Conservation (phyloP, 2,329 filamentous ascomycete species). For the Graphiopsis chlorocephala region DNA sequence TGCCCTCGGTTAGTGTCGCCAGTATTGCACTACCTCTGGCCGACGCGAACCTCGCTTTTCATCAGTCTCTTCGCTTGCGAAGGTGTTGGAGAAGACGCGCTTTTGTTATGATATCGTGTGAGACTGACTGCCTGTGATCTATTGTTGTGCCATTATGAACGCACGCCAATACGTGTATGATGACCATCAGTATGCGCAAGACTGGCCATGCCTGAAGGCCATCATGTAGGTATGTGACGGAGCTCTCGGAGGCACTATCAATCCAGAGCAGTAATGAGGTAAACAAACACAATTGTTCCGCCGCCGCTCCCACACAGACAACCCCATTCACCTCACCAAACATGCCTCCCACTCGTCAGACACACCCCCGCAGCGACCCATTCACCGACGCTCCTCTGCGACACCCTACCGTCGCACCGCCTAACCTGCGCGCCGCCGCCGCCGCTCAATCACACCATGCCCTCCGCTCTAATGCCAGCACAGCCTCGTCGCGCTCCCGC, state of each 20-base stretch:
- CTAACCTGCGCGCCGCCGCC: conserved; percentile 8
- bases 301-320: not conserved
- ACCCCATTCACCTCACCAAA: not conserved
- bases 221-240: not conserved
- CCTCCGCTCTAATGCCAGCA: conserved; percentile 12
- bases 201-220: not conserved
- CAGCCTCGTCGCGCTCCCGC: conserved; percentile 5
- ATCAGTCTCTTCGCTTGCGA: conserved; percentile 13
- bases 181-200: not conserved
- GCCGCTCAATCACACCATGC: conserved; percentile 1
- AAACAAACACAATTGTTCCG: not conserved
- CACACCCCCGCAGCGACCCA: not conserved
- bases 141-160: not conserved
- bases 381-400: conserved; percentile 8
- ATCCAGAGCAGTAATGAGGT: not conserved
- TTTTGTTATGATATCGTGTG: not conserved
- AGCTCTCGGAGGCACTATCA: not conserved
- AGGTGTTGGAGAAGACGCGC: conserved; percentile 10
- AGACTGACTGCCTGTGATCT: not conserved
- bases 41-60: conserved; percentile 12
- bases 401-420: conserved; percentile 11
- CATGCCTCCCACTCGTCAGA: conserved; percentile 7
- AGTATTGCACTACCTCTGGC: conserved; percentile 14
- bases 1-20: conserved; percentile 15
- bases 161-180: not conserved